Percentiles rank a stretch among this genome's conserved stretches.
These are phyloP conservation scores for Eleusine coracana DNA, from an alignment of 176 grass and related monocot species.

Conservation along the genomic window DNA sequence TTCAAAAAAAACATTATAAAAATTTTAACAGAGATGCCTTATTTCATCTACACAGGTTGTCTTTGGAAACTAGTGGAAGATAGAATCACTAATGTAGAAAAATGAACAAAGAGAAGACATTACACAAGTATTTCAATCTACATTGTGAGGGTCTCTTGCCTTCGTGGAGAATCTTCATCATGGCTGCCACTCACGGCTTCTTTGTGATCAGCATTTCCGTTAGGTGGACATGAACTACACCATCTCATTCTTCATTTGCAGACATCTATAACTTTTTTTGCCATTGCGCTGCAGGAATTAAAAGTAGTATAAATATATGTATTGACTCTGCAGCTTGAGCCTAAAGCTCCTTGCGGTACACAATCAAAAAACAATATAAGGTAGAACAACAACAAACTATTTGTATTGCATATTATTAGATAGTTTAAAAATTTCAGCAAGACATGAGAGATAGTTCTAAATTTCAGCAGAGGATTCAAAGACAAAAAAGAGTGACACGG, in stretches of 20 bases:
- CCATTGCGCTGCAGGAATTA: constrained; percentile 54
- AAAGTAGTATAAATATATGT: constrained; percentile 42
- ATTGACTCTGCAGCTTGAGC: constrained; percentile 22
- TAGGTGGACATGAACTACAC: constrained; percentile 52
- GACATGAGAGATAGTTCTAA: too few relatives aligned
- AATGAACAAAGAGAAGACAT: too few relatives aligned
- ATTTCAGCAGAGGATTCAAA: too few relatives aligned
- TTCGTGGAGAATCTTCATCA: constrained; percentile 65
- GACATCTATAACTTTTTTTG: constrained; percentile 60
- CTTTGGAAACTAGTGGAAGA: too few relatives aligned
- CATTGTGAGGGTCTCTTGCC: constrained; percentile 41
- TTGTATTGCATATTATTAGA: not conserved
- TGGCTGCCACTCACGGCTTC: constrained; percentile 46
- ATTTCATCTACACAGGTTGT: too few relatives aligned
- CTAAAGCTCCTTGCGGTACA: not conserved
- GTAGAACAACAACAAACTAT: constrained; percentile 9
- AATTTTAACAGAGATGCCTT: too few relatives aligned
- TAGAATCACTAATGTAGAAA: too few relatives aligned
- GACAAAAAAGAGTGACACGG: too few relatives aligned
- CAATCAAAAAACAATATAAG: constrained; percentile 40
- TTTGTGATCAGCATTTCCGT: constrained; percentile 38
- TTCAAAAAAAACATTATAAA: too few relatives aligned
- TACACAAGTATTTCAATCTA: constrained; percentile 31
- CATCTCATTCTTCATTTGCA: constrained; percentile 57
- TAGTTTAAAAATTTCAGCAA: not conserved